These are phyloP conservation scores for Closterium sp. DNA, from an alignment of 139 green algal species.

Conservation along the genomic window DNA sequence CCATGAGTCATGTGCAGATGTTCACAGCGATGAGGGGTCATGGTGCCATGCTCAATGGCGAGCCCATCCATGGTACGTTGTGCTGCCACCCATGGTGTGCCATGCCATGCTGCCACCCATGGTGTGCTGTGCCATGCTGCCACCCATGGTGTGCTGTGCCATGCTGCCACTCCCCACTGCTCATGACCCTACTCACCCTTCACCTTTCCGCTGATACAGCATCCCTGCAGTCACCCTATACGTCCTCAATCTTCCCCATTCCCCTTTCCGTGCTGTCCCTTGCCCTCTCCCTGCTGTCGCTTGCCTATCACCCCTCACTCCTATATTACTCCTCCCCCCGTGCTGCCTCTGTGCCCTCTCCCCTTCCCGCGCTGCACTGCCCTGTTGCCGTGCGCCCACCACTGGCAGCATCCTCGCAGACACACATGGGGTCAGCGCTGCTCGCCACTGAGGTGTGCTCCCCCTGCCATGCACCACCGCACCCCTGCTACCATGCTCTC, in stretches of 20 bases:
- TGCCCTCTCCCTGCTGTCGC: not conserved
- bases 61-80: not conserved
- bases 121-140: too few species aligned
- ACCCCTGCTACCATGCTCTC: not conserved
- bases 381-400: not conserved
- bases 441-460: constrained; percentile 81
- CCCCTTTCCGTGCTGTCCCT: not conserved
- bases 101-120: too few species aligned
- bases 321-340: not conserved
- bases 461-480: not conserved
- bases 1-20: not conserved
- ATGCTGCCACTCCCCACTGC: too few species aligned
- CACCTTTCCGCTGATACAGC: too few species aligned
- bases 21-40: not conserved
- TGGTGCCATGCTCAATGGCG: not conserved
- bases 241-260: not conserved
- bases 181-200: too few species aligned
- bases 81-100: too few species aligned
- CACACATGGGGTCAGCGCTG: constrained; percentile 68
- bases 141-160: too few species aligned
- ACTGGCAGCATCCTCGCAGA: constrained; percentile 31
- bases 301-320: not conserved
- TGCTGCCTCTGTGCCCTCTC: not conserved
- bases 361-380: not conserved
- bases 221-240: not conserved